Evolutionary conservation across 2,329 filamentous ascomycete species (phyloP).

Genomic region (Fusarium globosum): DNA sequence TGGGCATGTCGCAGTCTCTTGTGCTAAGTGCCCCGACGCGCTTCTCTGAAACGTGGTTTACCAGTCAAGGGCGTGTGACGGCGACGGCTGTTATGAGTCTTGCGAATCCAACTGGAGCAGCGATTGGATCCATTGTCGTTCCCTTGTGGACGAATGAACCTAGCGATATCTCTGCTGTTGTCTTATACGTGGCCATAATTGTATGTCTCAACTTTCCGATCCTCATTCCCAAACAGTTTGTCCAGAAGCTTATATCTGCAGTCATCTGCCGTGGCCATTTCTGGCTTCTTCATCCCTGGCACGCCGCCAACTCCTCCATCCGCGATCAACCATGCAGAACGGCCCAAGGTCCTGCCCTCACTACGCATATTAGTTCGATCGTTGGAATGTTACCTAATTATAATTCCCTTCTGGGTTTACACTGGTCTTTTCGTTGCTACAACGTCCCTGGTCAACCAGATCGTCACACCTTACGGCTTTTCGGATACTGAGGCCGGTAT

Average conservation of each 20-base stretch:
- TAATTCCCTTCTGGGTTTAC: not conserved
- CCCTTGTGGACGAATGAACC: not conserved
- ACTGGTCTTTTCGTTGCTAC: not conserved
- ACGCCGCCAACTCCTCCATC: not conserved
- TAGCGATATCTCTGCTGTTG: not conserved
- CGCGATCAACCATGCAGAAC: not conserved
- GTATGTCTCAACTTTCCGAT: not conserved
- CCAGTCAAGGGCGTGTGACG: not conserved
- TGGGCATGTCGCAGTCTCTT: not conserved
- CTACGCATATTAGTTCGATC: not conserved
- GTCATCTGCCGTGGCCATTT: not conserved
- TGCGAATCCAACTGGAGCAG: not conserved
- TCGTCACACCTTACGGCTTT: not conserved
- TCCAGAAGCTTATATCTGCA: not conserved
- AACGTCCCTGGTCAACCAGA: not conserved
- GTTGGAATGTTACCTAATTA: not conserved
- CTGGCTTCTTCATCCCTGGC: rapidly evolving
- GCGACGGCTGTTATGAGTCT: not conserved
- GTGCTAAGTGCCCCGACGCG: not conserved
- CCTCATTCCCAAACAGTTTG: too few species aligned
- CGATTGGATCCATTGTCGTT: not conserved
- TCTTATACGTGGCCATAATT: not conserved
- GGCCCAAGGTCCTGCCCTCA: not conserved
- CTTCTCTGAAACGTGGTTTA: not conserved
- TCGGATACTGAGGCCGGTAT: not conserved